phyloP scores from a whole-genome alignment of 2,329 filamentous ascomycete genomes.

The Claviceps purpurea region DNA sequence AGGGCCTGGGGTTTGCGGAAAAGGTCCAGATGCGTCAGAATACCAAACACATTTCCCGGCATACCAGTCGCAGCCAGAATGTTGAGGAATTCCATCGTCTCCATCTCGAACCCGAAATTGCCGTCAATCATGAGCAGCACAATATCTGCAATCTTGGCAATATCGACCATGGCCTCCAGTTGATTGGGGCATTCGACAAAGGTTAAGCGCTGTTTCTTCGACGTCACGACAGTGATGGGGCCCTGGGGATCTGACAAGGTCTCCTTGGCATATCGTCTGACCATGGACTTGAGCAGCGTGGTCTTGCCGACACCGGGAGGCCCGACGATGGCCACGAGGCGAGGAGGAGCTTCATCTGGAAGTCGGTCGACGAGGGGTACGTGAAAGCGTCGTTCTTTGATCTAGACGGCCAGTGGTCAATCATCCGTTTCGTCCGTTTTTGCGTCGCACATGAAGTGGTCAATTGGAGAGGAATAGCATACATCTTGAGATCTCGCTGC shows the following conservation, averaged over 20 bases:
- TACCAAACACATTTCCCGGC: constrained; percentile 96
- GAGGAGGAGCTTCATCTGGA: constrained; percentile 86
- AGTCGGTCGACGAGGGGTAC: constrained; percentile 92
- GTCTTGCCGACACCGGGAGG: constrained; percentile 94
- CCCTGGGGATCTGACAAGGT: constrained; percentile 80
- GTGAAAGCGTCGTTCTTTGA: constrained; percentile 92
- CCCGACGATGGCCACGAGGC: constrained; percentile 87
- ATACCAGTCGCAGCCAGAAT: constrained; percentile 88
- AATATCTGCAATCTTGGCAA: constrained; percentile 95
- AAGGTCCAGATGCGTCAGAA: constrained; percentile 88
- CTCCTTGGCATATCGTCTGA: constrained; percentile 91
- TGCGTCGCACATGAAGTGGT: not conserved
- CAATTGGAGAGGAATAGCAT: constrained; percentile 12
- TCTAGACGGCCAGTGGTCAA: constrained; percentile 29
- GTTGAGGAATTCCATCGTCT: constrained; percentile 99
- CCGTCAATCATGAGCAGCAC: constrained; percentile 97
- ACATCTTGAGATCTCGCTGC: constrained; percentile 62
- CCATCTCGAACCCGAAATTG: constrained; percentile 99
- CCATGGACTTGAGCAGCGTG: constrained; percentile 84
- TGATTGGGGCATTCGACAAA: constrained; percentile 97
- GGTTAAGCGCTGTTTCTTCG: constrained; percentile 85
- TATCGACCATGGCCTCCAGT: constrained; percentile 89
- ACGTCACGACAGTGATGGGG: constrained; percentile 90
- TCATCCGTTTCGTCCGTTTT: not conserved
- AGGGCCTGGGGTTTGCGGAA: constrained; percentile 89